Evolutionary conservation across 345 rosid genomes (phyloP).

Genomic region (Eucalyptus tenuipes): DNA sequence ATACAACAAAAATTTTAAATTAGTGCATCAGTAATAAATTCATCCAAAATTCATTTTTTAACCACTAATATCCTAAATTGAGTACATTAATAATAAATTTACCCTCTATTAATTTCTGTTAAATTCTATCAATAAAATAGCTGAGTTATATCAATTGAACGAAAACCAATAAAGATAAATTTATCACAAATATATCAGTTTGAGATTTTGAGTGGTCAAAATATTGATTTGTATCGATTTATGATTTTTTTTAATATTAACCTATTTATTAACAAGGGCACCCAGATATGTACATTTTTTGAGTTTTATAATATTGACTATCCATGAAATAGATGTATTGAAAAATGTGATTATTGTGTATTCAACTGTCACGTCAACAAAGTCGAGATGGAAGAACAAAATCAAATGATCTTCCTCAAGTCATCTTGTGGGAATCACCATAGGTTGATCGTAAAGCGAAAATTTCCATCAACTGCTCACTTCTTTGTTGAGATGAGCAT

Average conservation of each 20-base stretch:
- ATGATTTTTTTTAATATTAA: too few species aligned
- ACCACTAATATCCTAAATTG: too few species aligned
- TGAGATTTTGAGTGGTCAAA: too few species aligned
- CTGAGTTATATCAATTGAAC: too few species aligned
- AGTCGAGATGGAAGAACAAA: background rate
- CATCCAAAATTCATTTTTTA: too few species aligned
- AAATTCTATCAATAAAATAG: too few species aligned
- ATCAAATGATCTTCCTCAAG: background rate
- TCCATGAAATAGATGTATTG: background rate
- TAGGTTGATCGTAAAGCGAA: rapidly evolving
- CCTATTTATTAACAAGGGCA: rapidly evolving
- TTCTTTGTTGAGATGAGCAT: background rate
- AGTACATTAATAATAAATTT: rapidly evolving
- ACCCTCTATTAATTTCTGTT: rapidly evolving
- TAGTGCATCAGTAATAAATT: rapidly evolving
- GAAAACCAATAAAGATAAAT: rapidly evolving
- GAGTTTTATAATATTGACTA: background rate
- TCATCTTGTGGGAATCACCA: rapidly evolving
- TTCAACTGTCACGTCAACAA: background rate
- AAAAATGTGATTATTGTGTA: background rate
- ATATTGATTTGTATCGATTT: too few species aligned
- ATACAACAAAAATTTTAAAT: too few species aligned
- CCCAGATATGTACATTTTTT: rapidly evolving
- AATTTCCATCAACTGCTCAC: background rate
- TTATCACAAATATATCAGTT: rapidly evolving